Conservation (phyloP, 164 flowering plant genomes). For the Aristolochia fimbriata region DNA sequence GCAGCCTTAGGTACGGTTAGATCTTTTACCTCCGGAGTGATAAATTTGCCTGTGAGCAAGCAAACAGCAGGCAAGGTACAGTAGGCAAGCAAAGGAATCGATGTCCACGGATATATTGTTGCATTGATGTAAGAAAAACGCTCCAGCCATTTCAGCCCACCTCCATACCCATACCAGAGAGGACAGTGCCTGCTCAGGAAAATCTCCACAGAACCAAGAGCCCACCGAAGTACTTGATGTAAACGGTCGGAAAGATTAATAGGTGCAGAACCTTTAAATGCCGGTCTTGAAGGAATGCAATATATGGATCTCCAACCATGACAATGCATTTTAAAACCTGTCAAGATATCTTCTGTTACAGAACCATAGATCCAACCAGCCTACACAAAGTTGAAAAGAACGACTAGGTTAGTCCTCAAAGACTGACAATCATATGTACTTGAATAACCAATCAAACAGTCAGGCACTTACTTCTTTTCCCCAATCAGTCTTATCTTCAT, state of each 20-base stretch:
- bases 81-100: constrained; percentile 55
- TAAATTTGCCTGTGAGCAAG: constrained; percentile 56
- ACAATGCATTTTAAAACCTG: constrained; percentile 73
- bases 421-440: neutral
- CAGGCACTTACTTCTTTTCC: constrained; percentile 50
- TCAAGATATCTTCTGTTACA: constrained; percentile 58
- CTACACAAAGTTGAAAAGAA: constrained; percentile 14
- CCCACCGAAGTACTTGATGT: constrained; percentile 64
- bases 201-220: constrained; percentile 69
- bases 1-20: neutral
- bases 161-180: constrained; percentile 61
- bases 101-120: constrained; percentile 51
- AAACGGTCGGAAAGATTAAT: constrained; percentile 70
- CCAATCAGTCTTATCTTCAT: constrained; percentile 77
- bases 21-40: constrained; percentile 46
- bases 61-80: constrained; percentile 67
- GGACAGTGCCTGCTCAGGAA: constrained; percentile 66
- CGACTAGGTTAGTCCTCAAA: neutral
- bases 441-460: neutral
- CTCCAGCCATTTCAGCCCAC: constrained; percentile 51
- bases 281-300: constrained; percentile 47
- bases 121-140: constrained; percentile 54
- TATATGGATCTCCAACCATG: constrained; percentile 68
- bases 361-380: constrained; percentile 74
- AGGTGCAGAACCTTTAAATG: constrained; percentile 64